Percentiles rank a stretch among this genome's conserved stretches.
Evolutionary conservation across 2,329 filamentous ascomycete genomes (phyloP).

Genomic region (Penicillium sp.): DNA sequence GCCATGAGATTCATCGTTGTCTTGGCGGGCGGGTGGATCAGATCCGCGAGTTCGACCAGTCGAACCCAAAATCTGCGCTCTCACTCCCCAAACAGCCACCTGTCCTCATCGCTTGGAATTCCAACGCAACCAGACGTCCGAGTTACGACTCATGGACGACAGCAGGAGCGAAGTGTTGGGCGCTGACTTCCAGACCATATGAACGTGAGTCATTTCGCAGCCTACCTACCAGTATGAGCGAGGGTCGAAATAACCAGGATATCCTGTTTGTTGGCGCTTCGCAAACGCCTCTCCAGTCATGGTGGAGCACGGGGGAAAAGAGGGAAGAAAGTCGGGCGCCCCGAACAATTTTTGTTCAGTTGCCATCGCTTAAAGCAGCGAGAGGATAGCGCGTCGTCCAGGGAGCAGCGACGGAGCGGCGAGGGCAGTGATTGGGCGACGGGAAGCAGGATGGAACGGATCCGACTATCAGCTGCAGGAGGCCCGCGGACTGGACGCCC

Average conservation of each 20-base stretch:
- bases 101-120: conserved; percentile 27
- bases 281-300: conserved; percentile 11
- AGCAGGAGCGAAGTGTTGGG: conserved; percentile 1
- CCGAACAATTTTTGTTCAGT: conserved; percentile 43
- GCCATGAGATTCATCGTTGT: conserved; percentile 30
- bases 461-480: conserved; percentile 38
- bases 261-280: conserved; percentile 5
- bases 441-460: conserved; percentile 24
- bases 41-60: conserved; percentile 14
- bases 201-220: neutral
- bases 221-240: neutral
- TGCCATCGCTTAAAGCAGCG: conserved; percentile 44
- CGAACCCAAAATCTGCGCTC: conserved; percentile 21
- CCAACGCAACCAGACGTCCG: neutral
- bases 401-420: conserved; percentile 34
- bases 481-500: conserved; percentile 35
- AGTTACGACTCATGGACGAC: neutral
- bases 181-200: neutral
- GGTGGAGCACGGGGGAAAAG: conserved; percentile 20
- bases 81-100: conserved; percentile 28
- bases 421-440: conserved; percentile 37
- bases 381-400: conserved; percentile 38
- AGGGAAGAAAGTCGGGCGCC: conserved; percentile 27
- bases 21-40: conserved; percentile 31
- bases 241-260: neutral